Evolutionary conservation across 495 filamentous ascomycete species (phyloP).

Genomic region (Podospora pseudoanserina): DNA sequence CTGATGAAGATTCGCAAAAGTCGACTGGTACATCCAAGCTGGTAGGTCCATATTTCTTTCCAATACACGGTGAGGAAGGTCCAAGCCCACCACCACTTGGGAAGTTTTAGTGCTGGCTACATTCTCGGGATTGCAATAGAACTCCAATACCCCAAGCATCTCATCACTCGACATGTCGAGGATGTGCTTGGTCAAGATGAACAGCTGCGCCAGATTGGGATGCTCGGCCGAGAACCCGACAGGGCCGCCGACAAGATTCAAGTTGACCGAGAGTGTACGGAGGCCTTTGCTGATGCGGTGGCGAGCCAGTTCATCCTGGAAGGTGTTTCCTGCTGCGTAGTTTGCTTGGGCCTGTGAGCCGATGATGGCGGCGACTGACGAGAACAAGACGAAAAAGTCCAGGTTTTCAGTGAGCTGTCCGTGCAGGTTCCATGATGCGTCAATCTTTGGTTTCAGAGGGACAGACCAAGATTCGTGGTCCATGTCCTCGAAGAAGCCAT

Average conservation of each 20-base stretch:
- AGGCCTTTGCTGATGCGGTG: constrained; percentile 22
- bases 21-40: neutral
- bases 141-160: neutral
- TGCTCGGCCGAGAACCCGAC: constrained; percentile 25
- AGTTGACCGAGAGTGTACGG: constrained; percentile 20
- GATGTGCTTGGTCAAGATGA: neutral
- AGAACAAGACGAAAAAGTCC: constrained; percentile 58
- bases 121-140: neutral
- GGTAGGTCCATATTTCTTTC: too few species aligned
- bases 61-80: too few species aligned
- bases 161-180: neutral
- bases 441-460: constrained; percentile 45
- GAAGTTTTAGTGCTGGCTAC: neutral
- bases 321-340: constrained; percentile 58
- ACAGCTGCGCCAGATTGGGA: neutral
- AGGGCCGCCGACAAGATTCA: constrained; percentile 20
- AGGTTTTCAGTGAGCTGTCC: constrained; percentile 30
- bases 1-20: neutral
- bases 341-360: constrained; percentile 53
- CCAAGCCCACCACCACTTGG: neutral
- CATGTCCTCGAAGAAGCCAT: constrained; percentile 41
- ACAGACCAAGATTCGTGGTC: constrained; percentile 33
- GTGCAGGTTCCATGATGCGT: constrained; percentile 39
- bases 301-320: constrained; percentile 45
- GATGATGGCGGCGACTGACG: constrained; percentile 41